Base-by-base conservation (phyloP, 2,329 filamentous ascomycete genomes). In the Chrysoporthe austroafricana region DNA sequence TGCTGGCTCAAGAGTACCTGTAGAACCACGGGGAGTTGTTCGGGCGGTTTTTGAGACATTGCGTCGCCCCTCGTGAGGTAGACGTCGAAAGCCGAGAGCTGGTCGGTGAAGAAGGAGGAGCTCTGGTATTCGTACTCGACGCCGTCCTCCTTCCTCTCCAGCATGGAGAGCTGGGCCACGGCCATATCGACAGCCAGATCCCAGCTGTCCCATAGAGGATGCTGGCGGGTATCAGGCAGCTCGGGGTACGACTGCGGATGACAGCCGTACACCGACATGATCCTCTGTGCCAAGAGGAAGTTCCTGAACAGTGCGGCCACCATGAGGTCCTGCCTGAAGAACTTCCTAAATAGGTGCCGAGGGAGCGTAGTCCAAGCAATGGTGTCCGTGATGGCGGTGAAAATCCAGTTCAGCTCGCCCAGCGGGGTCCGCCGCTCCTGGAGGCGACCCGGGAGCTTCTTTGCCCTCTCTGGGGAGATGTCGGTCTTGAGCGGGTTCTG, bases 381-480 rank as follows among this genome's bases (percentile, higher is more conserved):
- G 1, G 95, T 98, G 77, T 99, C 96, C 0, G 96, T 99, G 72
- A 99, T 98, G 65, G 96, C 96, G 0, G 96, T 99, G 76, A 99
- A 98, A 46, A 99, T 99, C 96, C 96, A 99, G 76, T 99, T 99
- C 16, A 99, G 84, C 80, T 99, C 96, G 70, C 96, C 96, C 44
- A 99, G 85, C 9, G 96, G 96, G 62, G 96, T 98, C 75, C 96
- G 87, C 69, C 96, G 88, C 79, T 99, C 96, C 76, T 97, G 95
- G 54, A 98, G 86, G 70, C 94, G 90, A 44, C 96, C 96, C 2
- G 95, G 94, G 21, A 99, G 91, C 74, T 93, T 92, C 78, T 93
- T 91, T 54, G 95, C 94, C 73, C 95, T 88, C 69, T 96, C 92
- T 4, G 95, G 88, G 1, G 88, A 90, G 66, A 97, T 82, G 52